Percentiles rank a stretch among this genome's conserved stretches.
Conservation (phyloP, 257 asterid species). For the Sherardia arvensis region DNA sequence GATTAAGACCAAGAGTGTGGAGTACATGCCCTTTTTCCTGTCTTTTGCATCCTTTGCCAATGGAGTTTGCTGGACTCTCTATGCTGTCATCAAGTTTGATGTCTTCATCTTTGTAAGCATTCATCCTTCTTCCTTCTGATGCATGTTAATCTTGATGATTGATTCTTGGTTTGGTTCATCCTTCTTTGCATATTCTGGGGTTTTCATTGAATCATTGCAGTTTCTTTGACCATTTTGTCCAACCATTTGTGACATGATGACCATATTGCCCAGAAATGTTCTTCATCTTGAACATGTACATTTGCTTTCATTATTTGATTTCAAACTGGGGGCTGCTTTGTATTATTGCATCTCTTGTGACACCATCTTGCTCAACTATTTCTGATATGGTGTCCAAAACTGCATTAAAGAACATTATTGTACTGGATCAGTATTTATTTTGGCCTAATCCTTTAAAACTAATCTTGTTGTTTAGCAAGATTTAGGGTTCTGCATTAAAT, state of each 20-base stretch:
- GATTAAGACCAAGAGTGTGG: constrained; percentile 72
- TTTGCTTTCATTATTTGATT: not conserved
- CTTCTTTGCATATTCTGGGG: not conserved
- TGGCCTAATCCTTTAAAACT: not conserved
- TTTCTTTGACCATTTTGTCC: not conserved
- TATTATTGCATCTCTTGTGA: not conserved
- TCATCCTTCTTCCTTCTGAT: too few relatives aligned
- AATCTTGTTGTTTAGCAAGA: not conserved
- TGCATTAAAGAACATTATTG: not conserved
- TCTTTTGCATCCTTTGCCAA: constrained; percentile 70
- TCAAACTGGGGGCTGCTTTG: not conserved
- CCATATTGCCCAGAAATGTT: not conserved
- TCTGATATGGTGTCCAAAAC: not conserved
- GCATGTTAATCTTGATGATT: not conserved
- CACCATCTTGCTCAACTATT: not conserved
- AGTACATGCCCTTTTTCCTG: constrained; percentile 78
- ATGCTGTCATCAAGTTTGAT: constrained; percentile 63
- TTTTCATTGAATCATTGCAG: not conserved
- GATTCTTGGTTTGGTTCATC: too few relatives aligned
- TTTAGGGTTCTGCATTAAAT: not conserved
- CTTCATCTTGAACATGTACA: not conserved
- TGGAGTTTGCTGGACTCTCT: constrained; percentile 71
- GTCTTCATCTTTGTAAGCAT: constrained; percentile 53
- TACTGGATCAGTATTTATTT: not conserved
- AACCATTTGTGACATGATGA: not conserved